Conservation (phyloP, 768 basidiomycete genomes). For the Leccinellum luteum region DNA sequence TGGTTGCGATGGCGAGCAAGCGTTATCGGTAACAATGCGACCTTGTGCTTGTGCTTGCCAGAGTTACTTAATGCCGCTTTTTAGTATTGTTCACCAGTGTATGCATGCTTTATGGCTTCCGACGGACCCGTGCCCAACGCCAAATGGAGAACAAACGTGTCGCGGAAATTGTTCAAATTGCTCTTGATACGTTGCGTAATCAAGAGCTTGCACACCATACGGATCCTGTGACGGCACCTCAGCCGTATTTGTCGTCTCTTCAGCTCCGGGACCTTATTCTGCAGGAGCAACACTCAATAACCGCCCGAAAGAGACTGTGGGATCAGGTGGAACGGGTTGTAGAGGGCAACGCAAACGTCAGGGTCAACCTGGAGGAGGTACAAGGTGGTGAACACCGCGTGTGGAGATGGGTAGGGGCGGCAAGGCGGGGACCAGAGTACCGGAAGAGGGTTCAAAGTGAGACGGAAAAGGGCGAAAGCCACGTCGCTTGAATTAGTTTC, state of each 20-base stretch:
- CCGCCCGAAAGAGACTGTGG: slow-evolving; percentile 69
- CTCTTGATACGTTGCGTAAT: slow-evolving; percentile 74
- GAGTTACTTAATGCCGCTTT: slow-evolving; percentile 20
- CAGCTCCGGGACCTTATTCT: slow-evolving; percentile 87
- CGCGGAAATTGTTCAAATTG: slow-evolving; percentile 71
- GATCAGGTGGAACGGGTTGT: slow-evolving; percentile 79
- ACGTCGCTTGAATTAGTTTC: slow-evolving; percentile 21
- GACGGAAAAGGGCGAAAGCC: slow-evolving; percentile 27
- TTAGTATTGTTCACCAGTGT: slow-evolving; percentile 28
- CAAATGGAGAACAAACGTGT: slow-evolving; percentile 63
- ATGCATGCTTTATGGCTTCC: slow-evolving; percentile 17
- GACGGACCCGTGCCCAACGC: slow-evolving; percentile 43
- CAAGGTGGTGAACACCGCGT: slow-evolving; percentile 82
- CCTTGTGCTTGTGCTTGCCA: slow-evolving; percentile 4
- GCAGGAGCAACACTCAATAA: slow-evolving; percentile 75
- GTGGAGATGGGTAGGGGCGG: slow-evolving; percentile 86
- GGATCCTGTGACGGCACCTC: slow-evolving; percentile 72
- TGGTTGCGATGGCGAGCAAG: slow-evolving; percentile 70
- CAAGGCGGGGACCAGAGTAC: slow-evolving; percentile 31
- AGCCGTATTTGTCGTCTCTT: slow-evolving; percentile 77
- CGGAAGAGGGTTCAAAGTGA: slow-evolving; percentile 33
- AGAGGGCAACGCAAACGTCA: slow-evolving; percentile 88
- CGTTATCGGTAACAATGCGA: slow-evolving; percentile 51
- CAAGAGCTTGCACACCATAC: slow-evolving; percentile 82
- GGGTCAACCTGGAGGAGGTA: slow-evolving; percentile 80